A percentile compares a stretch with the other conserved stretches of the same genome.
phyloP scores from a whole-genome alignment of 2,329 filamentous ascomycete species.

The Blumeria graminis region DNA sequence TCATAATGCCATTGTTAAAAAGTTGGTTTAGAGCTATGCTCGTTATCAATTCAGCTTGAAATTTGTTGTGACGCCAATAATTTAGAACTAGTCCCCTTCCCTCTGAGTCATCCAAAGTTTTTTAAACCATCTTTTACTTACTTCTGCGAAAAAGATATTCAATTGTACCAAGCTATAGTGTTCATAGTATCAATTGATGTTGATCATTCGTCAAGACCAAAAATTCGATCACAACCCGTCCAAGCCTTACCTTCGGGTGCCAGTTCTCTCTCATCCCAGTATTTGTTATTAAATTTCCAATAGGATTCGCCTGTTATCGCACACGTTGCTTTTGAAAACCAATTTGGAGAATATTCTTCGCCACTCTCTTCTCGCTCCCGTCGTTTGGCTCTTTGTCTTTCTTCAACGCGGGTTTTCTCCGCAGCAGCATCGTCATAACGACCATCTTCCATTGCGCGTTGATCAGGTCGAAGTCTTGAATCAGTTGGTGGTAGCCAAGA shows the following conservation, averaged over 20 bases:
- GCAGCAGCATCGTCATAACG: slow-evolving; percentile 78
- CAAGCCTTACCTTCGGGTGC: slow-evolving; percentile 12
- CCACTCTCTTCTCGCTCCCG: slow-evolving; percentile 50
- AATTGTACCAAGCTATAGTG: no score
- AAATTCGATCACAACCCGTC: slow-evolving; percentile 16
- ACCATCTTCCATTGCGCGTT: slow-evolving; percentile 97
- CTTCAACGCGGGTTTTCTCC: slow-evolving; percentile 87
- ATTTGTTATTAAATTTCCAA: slow-evolving; percentile 74
- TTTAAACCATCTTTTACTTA: no score
- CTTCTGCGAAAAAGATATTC: no score
- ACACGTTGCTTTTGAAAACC: slow-evolving; percentile 56
- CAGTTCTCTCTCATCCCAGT: slow-evolving; percentile 47
- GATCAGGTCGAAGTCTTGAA: slow-evolving; percentile 76
- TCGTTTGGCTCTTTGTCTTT: slow-evolving; percentile 62
- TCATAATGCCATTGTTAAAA: no score
- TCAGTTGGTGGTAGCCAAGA: slow-evolving; percentile 75
- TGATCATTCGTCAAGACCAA: slow-evolving; percentile 5
- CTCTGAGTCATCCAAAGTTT: no score
- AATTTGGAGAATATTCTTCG: slow-evolving; percentile 61
- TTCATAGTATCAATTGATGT: no score
- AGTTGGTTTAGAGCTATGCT: no score
- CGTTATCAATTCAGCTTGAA: no score
- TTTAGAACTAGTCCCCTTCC: no score
- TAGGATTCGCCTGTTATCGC: slow-evolving; percentile 67
- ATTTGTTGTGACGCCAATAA: no score